These are phyloP conservation scores for Stevia rebaudiana DNA, from an alignment of 140 eudicot species.

Conservation along the genomic window DNA sequence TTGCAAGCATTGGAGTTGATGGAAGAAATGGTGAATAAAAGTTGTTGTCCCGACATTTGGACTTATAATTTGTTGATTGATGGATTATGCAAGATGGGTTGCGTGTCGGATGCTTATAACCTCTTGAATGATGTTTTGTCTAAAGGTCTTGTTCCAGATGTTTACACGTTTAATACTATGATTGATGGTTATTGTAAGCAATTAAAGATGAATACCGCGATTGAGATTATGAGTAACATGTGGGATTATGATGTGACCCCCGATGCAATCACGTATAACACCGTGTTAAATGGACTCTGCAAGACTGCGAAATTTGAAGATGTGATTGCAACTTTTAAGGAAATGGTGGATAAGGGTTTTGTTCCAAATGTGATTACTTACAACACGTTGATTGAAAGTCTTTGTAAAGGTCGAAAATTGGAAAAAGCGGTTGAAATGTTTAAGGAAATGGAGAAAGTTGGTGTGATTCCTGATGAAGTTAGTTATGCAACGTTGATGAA, in stretches of 20 bases:
- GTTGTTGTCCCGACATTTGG: constrained; percentile 64
- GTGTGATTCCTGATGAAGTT: constrained; percentile 63
- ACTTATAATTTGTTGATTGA: constrained; percentile 70
- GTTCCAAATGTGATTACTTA: constrained; percentile 70
- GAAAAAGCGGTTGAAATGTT: constrained; percentile 55
- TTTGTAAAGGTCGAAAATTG: constrained; percentile 57
- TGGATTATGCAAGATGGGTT: constrained; percentile 89
- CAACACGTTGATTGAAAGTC: constrained; percentile 81
- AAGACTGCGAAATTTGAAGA: constrained; percentile 50
- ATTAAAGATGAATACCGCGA: constrained; percentile 56
- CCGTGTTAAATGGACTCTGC: constrained; percentile 77
- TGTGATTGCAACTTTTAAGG: constrained; percentile 61
- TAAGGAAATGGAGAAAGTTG: constrained; percentile 48
- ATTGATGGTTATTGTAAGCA: constrained; percentile 93
- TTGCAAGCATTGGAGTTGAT: constrained; percentile 65
- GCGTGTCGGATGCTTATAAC: constrained; percentile 64
- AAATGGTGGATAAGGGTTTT: constrained; percentile 73
- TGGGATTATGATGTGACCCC: constrained; percentile 63
- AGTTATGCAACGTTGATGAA: constrained; percentile 67
- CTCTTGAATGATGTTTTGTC: constrained; percentile 50
- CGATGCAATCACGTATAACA: constrained; percentile 76
- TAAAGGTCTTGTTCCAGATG: constrained; percentile 78
- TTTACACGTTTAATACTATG: constrained; percentile 78
- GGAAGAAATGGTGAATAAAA: constrained; percentile 58
- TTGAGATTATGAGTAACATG: constrained; percentile 60